Percentiles rank a stretch among this genome's conserved stretches.
phyloP scores from a whole-genome alignment of 2,329 filamentous ascomycete genomes.

The Chrysoporthe cubensis region DNA sequence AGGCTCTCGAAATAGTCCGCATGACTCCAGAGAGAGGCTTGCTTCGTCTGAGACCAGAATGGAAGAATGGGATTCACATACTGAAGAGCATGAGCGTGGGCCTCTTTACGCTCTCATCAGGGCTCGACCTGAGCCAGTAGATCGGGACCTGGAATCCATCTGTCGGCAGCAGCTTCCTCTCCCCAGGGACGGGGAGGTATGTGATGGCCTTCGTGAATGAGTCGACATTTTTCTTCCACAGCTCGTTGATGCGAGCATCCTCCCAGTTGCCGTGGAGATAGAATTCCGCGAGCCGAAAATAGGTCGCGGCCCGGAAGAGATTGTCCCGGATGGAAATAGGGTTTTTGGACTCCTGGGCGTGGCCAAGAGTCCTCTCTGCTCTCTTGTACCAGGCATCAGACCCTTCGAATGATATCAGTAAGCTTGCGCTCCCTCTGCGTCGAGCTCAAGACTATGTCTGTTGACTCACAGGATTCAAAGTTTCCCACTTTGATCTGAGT shows the following conservation, averaged over 20 bases:
- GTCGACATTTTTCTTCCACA: slow-evolving; percentile 42
- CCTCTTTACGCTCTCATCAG: slow-evolving; percentile 29
- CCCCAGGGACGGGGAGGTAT: slow-evolving; percentile 40
- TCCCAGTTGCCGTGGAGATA: slow-evolving; percentile 46
- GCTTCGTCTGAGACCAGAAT: neutral
- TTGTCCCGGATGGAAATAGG: slow-evolving; percentile 7
- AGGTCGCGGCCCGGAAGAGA: slow-evolving; percentile 44
- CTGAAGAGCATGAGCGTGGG: slow-evolving; percentile 42
- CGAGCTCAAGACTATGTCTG: neutral
- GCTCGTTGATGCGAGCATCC: slow-evolving; percentile 44
- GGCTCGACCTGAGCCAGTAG: slow-evolving; percentile 31
- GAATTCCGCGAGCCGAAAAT: slow-evolving; percentile 48
- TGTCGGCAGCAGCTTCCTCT: slow-evolving; percentile 40
- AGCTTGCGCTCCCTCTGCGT: neutral
- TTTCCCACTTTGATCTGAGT: slow-evolving; percentile 5
- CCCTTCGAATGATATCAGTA: neutral
- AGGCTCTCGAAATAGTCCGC: neutral
- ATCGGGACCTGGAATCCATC: slow-evolving; percentile 33
- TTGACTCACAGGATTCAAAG: slow-evolving; percentile 4
- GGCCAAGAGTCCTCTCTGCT: neutral
- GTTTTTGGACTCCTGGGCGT: slow-evolving; percentile 1
- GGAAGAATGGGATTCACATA: neutral
- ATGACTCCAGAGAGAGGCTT: neutral
- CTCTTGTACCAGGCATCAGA: neutral
- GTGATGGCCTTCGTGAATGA: slow-evolving; percentile 45